A percentile compares a stretch with the other conserved stretches of the same genome.
Conservation (phyloP, 2,329 filamentous ascomycete species). For the Penicillium sp. region DNA sequence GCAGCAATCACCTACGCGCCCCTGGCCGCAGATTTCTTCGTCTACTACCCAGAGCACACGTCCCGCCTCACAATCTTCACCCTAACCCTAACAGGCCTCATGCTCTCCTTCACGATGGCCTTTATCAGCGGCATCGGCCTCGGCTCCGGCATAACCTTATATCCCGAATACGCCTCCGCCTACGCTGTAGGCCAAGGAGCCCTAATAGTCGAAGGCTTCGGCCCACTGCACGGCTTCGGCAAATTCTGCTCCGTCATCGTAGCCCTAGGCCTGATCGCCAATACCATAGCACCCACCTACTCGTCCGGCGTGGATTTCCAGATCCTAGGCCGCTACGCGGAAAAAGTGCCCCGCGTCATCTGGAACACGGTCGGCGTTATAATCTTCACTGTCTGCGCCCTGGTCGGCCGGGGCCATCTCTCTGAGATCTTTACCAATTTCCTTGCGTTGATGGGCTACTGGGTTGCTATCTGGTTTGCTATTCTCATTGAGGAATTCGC, state of each 20-base stretch:
- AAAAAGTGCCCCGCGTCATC: conserved; percentile 56
- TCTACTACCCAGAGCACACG: conserved; percentile 57
- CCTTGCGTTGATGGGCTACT: conserved; percentile 66
- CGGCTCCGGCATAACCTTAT: conserved; percentile 51
- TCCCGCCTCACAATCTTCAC: conserved; percentile 51
- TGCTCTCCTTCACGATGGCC: conserved; percentile 56
- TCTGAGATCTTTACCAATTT: conserved; percentile 65
- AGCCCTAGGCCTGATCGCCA: conserved; percentile 60
- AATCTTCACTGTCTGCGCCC: conserved; percentile 60
- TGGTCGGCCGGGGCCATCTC: conserved; percentile 57
- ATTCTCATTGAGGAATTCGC: conserved; percentile 57
- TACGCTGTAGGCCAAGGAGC: conserved; percentile 58
- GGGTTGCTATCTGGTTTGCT: conserved; percentile 60
- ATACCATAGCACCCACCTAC: conserved; percentile 62
- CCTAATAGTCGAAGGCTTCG: conserved; percentile 59
- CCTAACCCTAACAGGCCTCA: conserved; percentile 54
- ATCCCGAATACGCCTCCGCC: conserved; percentile 53
- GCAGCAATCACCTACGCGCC: conserved; percentile 60
- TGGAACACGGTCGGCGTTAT: conserved; percentile 61
- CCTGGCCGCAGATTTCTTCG: conserved; percentile 62
- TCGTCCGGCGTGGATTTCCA: conserved; percentile 64
- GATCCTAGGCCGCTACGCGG: conserved; percentile 56
- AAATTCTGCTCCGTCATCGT: conserved; percentile 62
- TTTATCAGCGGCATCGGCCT: conserved; percentile 60
- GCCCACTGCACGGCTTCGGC: conserved; percentile 57